Base-by-base conservation (phyloP, 1,139 yeast genomes). In the Pichia terricola region DNA sequence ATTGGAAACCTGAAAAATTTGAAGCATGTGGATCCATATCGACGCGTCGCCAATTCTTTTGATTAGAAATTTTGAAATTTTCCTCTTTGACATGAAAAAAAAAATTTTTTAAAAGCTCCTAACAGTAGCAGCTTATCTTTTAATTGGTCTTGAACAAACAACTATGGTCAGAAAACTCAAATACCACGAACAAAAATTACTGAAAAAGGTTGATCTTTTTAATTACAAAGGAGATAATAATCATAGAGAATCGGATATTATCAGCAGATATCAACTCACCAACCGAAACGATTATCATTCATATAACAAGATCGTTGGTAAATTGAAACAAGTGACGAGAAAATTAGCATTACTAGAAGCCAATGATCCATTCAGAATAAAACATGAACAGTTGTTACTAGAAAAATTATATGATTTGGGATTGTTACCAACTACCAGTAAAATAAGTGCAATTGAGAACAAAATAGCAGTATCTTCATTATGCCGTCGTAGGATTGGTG, bases 221-320 rank as follows among this genome's bases (percentile, higher is more conserved):
- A 95, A 91, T 64, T 94, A 97, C 96, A 91, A 91, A 64, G 95
- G 88, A 60, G 98, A 91, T 63, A 82, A 82, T 48, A 89, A 94
- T 35, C 98, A 94, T 62, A 72, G 98, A 52, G 98, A 91, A 58
- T 81, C 95, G 34, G 94, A 86, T 63, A 95, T 94, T 38, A 91
- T 91, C 95, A 75, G 94, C 57, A 84, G 87, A 43, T 94, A 89
- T 64, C 96, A 89, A 62, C 75, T 94, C 43, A 96, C 87, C 58
- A 84, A 89, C 62, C 77, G 98, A 60, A 96, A 88, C 62, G 99
- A 94, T 63, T 94, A 94, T 63, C 94, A 84, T 61, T 87, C 88
- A 61, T 91, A 91, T 64, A 91, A 91, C 67, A 81, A 78, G 57
- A 76, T 89, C 40, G 88, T 96, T 64, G 99, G 99, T 53, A 84